phyloP scores from a whole-genome alignment of 2,329 filamentous ascomycete species.

The Aspergillus chevalieri region DNA sequence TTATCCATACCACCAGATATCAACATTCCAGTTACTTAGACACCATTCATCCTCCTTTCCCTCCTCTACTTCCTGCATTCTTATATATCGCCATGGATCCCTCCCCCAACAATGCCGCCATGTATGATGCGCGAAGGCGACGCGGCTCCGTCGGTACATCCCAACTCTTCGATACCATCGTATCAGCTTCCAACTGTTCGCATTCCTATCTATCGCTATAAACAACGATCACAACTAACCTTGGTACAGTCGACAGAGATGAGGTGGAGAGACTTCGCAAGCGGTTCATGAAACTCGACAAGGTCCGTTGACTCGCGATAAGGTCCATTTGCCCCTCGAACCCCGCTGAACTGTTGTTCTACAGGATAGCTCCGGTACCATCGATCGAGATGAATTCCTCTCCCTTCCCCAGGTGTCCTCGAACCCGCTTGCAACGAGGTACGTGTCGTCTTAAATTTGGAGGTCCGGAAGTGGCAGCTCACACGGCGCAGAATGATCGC shows the following conservation, averaged over 20 bases:
- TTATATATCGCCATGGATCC: conserved; percentile 8
- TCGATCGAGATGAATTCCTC: conserved; percentile 97
- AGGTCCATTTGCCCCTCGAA: too few relatives aligned
- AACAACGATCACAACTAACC: background rate
- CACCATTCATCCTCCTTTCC: background rate
- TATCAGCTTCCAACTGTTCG: conserved; percentile 92
- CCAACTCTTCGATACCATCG: conserved; percentile 85
- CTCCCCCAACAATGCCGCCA: conserved; percentile 39
- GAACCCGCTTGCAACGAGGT: conserved; percentile 94
- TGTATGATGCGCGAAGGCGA: conserved; percentile 40
- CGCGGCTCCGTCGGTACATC: conserved; percentile 47
- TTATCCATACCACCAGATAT: too few relatives aligned
- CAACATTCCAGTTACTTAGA: too few relatives aligned
- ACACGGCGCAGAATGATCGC: conserved; percentile 78
- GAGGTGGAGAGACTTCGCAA: conserved; percentile 94
- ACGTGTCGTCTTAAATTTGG: conserved; percentile 21
- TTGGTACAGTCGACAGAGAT: conserved; percentile 75
- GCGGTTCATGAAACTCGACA: conserved; percentile 98
- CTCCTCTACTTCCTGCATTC: conserved; percentile 10
- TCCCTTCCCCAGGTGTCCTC: conserved; percentile 95
- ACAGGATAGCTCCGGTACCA: conserved; percentile 94
- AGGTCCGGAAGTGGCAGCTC: background rate
- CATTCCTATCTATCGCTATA: conserved; percentile 12
- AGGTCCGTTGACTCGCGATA: conserved; percentile 49
- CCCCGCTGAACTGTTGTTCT: conserved; percentile 1